phyloP scores from a whole-genome alignment of 2,329 filamentous ascomycete species.

The Verticillium isaacii region DNA sequence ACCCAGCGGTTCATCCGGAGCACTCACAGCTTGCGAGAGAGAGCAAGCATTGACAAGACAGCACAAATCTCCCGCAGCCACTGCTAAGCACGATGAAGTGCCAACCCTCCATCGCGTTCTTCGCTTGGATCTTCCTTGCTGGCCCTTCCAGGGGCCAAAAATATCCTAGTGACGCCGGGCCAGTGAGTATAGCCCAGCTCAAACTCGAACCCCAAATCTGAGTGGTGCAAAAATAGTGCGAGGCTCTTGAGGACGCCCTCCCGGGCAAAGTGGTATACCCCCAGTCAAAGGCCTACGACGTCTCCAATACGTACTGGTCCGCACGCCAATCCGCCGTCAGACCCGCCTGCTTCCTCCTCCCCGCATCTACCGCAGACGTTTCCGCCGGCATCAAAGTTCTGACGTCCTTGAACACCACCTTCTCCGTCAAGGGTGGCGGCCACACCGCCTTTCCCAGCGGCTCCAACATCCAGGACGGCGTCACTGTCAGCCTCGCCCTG shows the following conservation, averaged over 20 bases:
- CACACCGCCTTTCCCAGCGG: conserved; percentile 32
- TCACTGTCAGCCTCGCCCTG: conserved; percentile 21
- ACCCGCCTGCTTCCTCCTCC: not conserved
- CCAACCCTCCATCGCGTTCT: not conserved
- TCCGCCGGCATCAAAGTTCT: not conserved
- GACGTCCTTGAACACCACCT: conserved; percentile 6
- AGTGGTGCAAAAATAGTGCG: not conserved
- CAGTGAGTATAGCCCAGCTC: not conserved
- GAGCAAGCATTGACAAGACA: no score
- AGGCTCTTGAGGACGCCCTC: not conserved
- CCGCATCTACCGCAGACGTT: not conserved
- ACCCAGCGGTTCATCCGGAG: no score
- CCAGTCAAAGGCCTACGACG: not conserved
- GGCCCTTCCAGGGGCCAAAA: not conserved
- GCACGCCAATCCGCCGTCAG: not conserved
- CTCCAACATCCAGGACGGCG: conserved; percentile 24
- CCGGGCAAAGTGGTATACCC: not conserved
- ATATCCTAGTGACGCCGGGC: not conserved
- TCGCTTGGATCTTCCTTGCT: not conserved
- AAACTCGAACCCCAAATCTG: not conserved
- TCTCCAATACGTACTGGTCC: not conserved
- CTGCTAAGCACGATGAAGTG: not conserved
- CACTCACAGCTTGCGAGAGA: no score
- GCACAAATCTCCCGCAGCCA: no score
- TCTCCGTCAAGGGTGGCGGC: conserved; percentile 1